Base-by-base conservation (phyloP, 2,329 filamentous ascomycete genomes). In the Neurospora sp. region DNA sequence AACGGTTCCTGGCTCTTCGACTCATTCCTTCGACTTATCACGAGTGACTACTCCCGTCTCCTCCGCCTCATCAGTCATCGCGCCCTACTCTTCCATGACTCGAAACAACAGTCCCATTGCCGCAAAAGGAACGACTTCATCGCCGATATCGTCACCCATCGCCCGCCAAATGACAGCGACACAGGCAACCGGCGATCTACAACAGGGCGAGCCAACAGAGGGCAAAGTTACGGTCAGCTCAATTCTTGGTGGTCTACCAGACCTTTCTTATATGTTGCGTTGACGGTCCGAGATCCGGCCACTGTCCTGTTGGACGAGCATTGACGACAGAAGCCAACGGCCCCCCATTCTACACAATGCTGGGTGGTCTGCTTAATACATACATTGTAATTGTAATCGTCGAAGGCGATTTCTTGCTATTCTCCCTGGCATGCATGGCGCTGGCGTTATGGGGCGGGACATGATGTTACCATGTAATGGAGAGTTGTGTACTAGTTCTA, bases 251-350 rank as follows among this genome's bases (percentile, higher is more conserved):
- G 72, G 71, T 10, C 72, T 80, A 1, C 79, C 79, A 0, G 75
- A 80, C 68, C 71, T 80, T 19, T 77, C 78, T 1, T 80, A 80
- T 68, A 80, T 80, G 79, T 69, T 77, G 10, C 72, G 74, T 66
- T 79, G 73, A 74, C 6, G 52, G 52, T 4, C 52, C 15, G 28
- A 2, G 52, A 62, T 28, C 15, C 2, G 40, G 19, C 28, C 4
- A 33, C 33, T 23, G 19, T 28, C 8, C 67, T 66, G 71, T 69
- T 52, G 70, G 67, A 69, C 70, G 71, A 72, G 68, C 11, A 15
- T 8, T 8, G 19, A 15, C 52, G 52, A 62, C 28, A 62, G 8
- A 43, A 11, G 17, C 68, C 23, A 69, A 68, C 40, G 8, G 10
- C 33, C 66, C 69, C 40, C 6, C 41, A 46, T 67, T 67, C 46